These are phyloP conservation scores for Colletotrichum tanaceti DNA, from an alignment of 2,329 filamentous ascomycete species.

Conservation along the genomic window DNA sequence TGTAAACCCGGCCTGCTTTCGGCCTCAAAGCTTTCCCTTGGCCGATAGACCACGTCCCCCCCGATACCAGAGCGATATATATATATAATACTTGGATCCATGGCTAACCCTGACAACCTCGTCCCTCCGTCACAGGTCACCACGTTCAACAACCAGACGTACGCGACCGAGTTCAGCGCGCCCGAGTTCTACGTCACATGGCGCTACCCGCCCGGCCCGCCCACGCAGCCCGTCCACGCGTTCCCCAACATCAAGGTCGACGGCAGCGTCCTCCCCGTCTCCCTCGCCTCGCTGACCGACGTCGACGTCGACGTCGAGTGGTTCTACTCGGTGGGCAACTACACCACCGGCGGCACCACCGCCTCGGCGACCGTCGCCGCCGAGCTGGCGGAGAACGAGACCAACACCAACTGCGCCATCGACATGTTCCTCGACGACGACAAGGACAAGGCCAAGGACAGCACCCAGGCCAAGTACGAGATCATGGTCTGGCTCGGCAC, in stretches of 20 bases:
- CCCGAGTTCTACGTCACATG: conserved; percentile 65
- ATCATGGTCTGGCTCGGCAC: conserved; percentile 68
- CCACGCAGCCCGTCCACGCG: conserved; percentile 62
- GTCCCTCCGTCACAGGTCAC: conserved; percentile 53
- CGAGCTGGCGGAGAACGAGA: conserved; percentile 48
- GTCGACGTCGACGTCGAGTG: conserved; percentile 61
- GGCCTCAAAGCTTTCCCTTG: background rate
- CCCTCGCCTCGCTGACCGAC: conserved; percentile 52
- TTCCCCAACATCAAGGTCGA: conserved; percentile 65
- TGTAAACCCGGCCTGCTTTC: background rate
- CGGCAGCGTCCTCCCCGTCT: conserved; percentile 55
- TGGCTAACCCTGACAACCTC: conserved; percentile 9
- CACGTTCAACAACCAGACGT: conserved; percentile 62
- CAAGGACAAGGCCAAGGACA: conserved; percentile 53
- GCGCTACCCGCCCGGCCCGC: conserved; percentile 58
- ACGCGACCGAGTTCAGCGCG: conserved; percentile 58
- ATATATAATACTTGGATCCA: too few relatives aligned
- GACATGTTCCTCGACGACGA: conserved; percentile 68
- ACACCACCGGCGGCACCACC: conserved; percentile 43
- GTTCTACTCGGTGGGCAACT: conserved; percentile 61
- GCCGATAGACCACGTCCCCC: background rate
- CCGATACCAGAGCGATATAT: background rate
- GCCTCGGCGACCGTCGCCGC: conserved; percentile 49
- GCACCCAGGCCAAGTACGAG: conserved; percentile 59
- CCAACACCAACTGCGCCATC: conserved; percentile 68